phyloP scores from a whole-genome alignment of 148 eudicot genomes.

The Nepenthes mirabilis region DNA sequence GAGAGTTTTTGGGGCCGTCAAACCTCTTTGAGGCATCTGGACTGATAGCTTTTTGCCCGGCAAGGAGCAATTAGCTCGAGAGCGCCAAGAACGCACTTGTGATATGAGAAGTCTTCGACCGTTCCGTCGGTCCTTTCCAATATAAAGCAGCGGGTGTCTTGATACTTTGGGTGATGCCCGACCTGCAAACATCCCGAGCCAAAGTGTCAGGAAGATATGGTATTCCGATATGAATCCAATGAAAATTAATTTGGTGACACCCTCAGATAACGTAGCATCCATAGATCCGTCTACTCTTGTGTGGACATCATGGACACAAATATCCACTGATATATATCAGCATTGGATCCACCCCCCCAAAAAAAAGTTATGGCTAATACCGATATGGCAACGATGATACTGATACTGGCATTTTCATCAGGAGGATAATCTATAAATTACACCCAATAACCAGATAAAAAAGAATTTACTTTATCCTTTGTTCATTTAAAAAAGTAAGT shows the following conservation, averaged over 20 bases:
- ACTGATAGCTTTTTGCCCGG: conserved; percentile 34
- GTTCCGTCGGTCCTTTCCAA: conserved; percentile 56
- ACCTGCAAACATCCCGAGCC: conserved; percentile 25
- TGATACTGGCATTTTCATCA: too few relatives aligned
- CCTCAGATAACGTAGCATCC: background rate
- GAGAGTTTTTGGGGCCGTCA: conserved; percentile 6
- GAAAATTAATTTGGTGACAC: background rate
- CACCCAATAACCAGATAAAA: too few relatives aligned
- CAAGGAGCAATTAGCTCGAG: conserved; percentile 47
- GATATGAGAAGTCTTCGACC: conserved; percentile 73
- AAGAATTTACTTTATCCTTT: too few relatives aligned
- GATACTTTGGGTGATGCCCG: conserved; percentile 38
- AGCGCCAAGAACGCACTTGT: conserved; percentile 50
- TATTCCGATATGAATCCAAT: background rate
- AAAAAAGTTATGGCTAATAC: too few relatives aligned
- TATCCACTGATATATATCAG: too few relatives aligned
- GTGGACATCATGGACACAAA: too few relatives aligned
- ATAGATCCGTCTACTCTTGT: too few relatives aligned
- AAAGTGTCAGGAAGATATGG: background rate
- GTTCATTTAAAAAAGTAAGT: background rate
- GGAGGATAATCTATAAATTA: too few relatives aligned
- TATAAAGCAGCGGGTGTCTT: conserved; percentile 53
- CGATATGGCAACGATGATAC: too few relatives aligned
- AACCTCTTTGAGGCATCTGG: conserved; percentile 21
- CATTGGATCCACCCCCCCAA: too few relatives aligned